phyloP scores from a whole-genome alignment of 257 asterid genomes.

The Solanum piurae region DNA sequence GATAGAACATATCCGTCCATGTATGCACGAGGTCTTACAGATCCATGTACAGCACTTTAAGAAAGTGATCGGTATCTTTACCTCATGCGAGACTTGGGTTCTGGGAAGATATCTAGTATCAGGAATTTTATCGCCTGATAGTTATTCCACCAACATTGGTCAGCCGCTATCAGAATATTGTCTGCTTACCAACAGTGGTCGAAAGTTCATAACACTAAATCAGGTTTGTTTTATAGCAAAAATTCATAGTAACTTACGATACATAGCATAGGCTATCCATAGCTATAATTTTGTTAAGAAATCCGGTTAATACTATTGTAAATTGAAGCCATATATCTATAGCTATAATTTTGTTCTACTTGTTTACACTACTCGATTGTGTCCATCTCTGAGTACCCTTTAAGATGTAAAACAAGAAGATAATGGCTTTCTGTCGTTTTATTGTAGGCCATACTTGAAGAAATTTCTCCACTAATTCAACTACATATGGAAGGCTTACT shows the following conservation, averaged over 20 bases:
- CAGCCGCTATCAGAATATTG: conserved; percentile 35
- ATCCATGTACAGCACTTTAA: conserved; percentile 45
- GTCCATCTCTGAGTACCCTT: not conserved
- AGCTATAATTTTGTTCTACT: not conserved
- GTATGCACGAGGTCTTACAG: conserved; percentile 29
- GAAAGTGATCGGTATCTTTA: conserved; percentile 43
- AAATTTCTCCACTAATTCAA: conserved; percentile 34
- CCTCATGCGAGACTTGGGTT: conserved; percentile 55
- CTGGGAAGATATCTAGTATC: conserved; percentile 44
- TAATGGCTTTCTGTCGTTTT: not conserved
- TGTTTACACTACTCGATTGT: not conserved
- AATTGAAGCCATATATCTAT: not conserved
- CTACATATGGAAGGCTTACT: conserved; percentile 54
- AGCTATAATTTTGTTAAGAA: too few species aligned
- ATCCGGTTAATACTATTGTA: not conserved
- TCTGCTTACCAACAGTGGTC: conserved; percentile 59
- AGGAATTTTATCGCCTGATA: conserved; percentile 39
- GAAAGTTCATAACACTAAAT: conserved; percentile 52
- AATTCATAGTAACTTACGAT: not conserved
- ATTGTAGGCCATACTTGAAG: conserved; percentile 7
- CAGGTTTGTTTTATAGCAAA: conserved; percentile 35
- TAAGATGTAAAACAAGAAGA: not conserved
- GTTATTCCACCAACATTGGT: conserved; percentile 2
- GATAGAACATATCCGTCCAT: conserved; percentile 34
- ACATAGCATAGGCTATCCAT: not conserved